phyloP scores from a whole-genome alignment of 805 yeast species.

The Kuraishia ogatae region DNA sequence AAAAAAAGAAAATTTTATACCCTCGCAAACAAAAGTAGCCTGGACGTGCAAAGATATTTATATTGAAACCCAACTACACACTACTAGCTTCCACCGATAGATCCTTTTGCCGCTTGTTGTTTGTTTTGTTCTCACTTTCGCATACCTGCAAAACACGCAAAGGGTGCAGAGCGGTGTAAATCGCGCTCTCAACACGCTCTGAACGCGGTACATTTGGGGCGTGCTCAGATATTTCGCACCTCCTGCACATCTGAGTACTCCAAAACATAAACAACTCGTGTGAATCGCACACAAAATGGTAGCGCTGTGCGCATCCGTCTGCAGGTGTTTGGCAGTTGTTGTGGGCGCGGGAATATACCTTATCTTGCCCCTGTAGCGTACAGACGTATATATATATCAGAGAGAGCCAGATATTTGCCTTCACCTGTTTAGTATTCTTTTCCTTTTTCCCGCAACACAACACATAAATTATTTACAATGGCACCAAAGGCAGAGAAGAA shows the following conservation, averaged over 20 bases:
- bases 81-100: neutral
- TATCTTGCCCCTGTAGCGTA: no score
- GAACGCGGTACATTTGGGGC: neutral
- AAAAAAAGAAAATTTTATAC: neutral
- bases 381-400: slow-evolving; percentile 2
- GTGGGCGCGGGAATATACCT: no score
- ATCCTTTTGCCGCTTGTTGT: neutral
- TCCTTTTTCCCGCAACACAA: slow-evolving; percentile 4
- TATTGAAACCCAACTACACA: neutral
- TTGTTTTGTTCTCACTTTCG: neutral
- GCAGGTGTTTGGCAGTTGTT: neutral
- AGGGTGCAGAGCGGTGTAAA: neutral
- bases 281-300: neutral
- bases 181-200: neutral
- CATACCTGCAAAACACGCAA: neutral
- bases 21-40: neutral
- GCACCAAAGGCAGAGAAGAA: slow-evolving; percentile 57
- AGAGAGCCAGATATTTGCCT: neutral
- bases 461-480: slow-evolving; percentile 25
- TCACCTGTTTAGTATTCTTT: slow-evolving; percentile 3
- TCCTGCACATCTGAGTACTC: neutral
- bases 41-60: neutral
- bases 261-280: neutral
- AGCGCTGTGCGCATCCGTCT: neutral
- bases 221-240: neutral